Percentiles rank a stretch among this genome's conserved stretches.
phyloP scores from a whole-genome alignment of 495 filamentous ascomycete genomes.

The Lasiosphaeris hirsuta region DNA sequence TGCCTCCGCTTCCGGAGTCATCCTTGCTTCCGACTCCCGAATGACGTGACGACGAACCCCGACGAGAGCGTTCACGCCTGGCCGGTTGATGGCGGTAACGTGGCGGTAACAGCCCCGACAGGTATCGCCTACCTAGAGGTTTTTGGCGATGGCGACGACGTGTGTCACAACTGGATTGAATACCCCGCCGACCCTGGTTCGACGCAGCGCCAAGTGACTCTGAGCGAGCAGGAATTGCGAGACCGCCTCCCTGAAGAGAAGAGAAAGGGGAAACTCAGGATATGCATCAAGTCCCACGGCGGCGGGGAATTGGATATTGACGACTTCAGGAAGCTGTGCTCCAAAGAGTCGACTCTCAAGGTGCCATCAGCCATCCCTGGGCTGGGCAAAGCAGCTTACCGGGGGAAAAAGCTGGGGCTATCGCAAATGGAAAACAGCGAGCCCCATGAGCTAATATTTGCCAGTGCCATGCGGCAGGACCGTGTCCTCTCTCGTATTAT shows the following conservation, averaged over 20 bases:
- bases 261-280: slow-evolving; percentile 64
- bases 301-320: slow-evolving; percentile 69
- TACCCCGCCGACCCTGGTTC: slow-evolving; percentile 60
- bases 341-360: slow-evolving; percentile 69
- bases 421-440: slow-evolving; percentile 69
- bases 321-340: slow-evolving; percentile 64
- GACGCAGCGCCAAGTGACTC: slow-evolving; percentile 64
- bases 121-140: slow-evolving; percentile 83
- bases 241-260: slow-evolving; percentile 64
- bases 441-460: slow-evolving; percentile 70
- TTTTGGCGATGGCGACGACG: slow-evolving; percentile 66
- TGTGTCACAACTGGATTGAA: slow-evolving; percentile 76
- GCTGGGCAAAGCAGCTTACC: slow-evolving; percentile 70
- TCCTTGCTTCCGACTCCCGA: slow-evolving; percentile 82
- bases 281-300: slow-evolving; percentile 70
- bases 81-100: slow-evolving; percentile 76
- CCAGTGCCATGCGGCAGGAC: slow-evolving; percentile 62
- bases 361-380: slow-evolving; percentile 41
- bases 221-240: slow-evolving; percentile 74
- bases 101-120: slow-evolving; percentile 74
- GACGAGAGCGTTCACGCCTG: slow-evolving; percentile 86
- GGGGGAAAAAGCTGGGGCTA: slow-evolving; percentile 71
- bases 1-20: slow-evolving; percentile 83
- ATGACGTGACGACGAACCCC: slow-evolving; percentile 59
- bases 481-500: slow-evolving; percentile 72